Conservation (phyloP, 2,329 filamentous ascomycete species). For the Clonostachys byssicola region DNA sequence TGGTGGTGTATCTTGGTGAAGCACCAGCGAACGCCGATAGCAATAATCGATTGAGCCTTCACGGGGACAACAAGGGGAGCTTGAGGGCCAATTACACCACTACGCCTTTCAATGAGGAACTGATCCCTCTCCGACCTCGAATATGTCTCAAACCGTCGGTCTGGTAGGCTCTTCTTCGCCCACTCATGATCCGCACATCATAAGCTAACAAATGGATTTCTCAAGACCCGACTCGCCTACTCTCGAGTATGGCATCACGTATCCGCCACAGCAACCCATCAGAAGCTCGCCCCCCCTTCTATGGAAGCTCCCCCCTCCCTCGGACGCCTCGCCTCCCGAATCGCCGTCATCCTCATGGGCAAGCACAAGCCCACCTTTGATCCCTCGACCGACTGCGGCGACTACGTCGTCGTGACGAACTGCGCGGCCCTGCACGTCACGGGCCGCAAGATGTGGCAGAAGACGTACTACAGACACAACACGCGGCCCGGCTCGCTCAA, state of each 20-base stretch:
- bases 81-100: not conserved
- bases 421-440: conserved; percentile 85
- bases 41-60: no score
- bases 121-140: conserved; percentile 16
- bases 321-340: conserved; percentile 82
- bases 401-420: conserved; percentile 94
- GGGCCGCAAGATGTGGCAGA: conserved; percentile 88
- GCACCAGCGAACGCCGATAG: no score
- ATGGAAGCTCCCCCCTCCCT: conserved; percentile 70
- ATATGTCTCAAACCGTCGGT: conserved; percentile 77
- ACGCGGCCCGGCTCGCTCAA: conserved; percentile 85
- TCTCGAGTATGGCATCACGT: conserved; percentile 89
- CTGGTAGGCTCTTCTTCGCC: conserved; percentile 45
- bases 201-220: not conserved
- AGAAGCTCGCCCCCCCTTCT: conserved; percentile 46
- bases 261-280: conserved; percentile 66
- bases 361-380: conserved; percentile 99
- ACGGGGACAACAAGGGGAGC: not conserved
- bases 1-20: no score
- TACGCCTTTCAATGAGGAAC: conserved; percentile 7
- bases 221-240: conserved; percentile 90
- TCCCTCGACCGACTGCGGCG: conserved; percentile 95
- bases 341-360: conserved; percentile 88
- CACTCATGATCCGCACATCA: not conserved
- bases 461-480: conserved; percentile 93